phyloP scores from a whole-genome alignment of 176 grass and related monocot genomes.

The Tillandsia leiboldiana region DNA sequence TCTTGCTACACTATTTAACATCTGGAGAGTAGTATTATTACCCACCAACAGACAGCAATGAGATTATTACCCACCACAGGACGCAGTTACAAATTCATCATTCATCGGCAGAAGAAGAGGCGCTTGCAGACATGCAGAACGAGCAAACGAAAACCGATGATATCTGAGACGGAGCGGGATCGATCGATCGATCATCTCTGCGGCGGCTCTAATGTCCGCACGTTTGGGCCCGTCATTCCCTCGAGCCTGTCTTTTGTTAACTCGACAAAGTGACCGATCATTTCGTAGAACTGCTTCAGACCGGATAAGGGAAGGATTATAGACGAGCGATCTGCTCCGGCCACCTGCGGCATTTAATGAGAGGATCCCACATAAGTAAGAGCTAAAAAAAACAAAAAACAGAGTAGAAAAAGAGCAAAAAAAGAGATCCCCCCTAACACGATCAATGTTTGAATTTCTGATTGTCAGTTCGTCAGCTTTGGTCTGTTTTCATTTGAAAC shows the following conservation, averaged over 20 bases:
- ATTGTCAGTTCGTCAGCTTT: too few relatives aligned
- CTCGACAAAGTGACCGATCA: slow-evolving; percentile 97
- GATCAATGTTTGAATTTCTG: background rate
- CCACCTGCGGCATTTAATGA: slow-evolving; percentile 34
- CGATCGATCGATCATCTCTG: slow-evolving; percentile 73
- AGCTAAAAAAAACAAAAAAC: background rate
- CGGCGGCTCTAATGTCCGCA: slow-evolving; percentile 56
- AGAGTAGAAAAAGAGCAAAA: background rate
- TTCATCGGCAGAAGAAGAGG: background rate
- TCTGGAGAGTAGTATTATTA: background rate
- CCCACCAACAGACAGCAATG: background rate
- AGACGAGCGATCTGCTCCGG: slow-evolving; percentile 85
- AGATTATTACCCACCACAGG: background rate
- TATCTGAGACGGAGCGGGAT: background rate
- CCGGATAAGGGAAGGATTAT: slow-evolving; percentile 92
- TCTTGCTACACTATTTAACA: background rate
- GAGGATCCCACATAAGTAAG: background rate
- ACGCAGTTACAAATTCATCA: background rate
- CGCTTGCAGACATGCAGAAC: background rate
- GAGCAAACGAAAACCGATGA: background rate
- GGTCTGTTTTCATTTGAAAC: too few relatives aligned
- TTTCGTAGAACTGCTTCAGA: slow-evolving; percentile 97
- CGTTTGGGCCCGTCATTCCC: slow-evolving; percentile 69
- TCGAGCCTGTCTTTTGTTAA: slow-evolving; percentile 95
- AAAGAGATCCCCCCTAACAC: background rate